phyloP scores from a whole-genome alignment of 2,329 filamentous ascomycete species.

The Pyricularia pennisetigena region DNA sequence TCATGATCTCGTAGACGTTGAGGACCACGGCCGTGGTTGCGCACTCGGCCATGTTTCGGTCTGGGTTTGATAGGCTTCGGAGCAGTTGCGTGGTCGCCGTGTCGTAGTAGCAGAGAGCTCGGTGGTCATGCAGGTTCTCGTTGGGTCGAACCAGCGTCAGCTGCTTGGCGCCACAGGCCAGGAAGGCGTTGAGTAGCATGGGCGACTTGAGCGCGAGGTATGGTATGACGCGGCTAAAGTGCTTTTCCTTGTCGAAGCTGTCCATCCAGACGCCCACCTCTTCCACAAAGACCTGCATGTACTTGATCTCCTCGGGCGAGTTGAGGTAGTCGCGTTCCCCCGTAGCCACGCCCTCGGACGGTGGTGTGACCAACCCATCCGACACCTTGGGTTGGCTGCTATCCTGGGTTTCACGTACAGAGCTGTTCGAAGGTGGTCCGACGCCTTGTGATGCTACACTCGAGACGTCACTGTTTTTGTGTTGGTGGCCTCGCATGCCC shows the following conservation, averaged over 20 bases:
- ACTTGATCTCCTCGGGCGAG: slow-evolving; percentile 69
- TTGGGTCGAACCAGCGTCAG: slow-evolving; percentile 57
- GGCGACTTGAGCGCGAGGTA: slow-evolving; percentile 73
- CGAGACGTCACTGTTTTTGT: slow-evolving; percentile 26
- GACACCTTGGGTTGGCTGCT: not conserved
- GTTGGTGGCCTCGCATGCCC: slow-evolving; percentile 14
- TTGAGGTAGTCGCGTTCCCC: slow-evolving; percentile 54
- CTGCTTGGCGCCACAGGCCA: slow-evolving; percentile 82
- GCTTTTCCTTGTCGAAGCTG: slow-evolving; percentile 73
- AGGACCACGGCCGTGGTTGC: slow-evolving; percentile 81
- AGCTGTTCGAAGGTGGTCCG: slow-evolving; percentile 19
- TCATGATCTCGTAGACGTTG: slow-evolving; percentile 92
- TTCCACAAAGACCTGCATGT: slow-evolving; percentile 87
- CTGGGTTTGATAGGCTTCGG: slow-evolving; percentile 69
- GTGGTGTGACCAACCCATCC: slow-evolving; percentile 27
- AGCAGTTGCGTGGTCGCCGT: slow-evolving; percentile 72
- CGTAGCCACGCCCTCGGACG: slow-evolving; percentile 24
- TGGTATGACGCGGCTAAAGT: slow-evolving; percentile 78
- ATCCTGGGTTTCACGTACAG: slow-evolving; percentile 9
- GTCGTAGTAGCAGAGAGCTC: slow-evolving; percentile 76
- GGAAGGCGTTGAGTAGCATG: slow-evolving; percentile 80
- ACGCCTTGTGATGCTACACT: slow-evolving; percentile 27
- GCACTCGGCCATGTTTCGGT: slow-evolving; percentile 74
- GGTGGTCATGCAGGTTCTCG: slow-evolving; percentile 59
- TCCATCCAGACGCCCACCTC: slow-evolving; percentile 94